phyloP scores from a whole-genome alignment of 345 rosid genomes.

The Dipteronia sinensis region DNA sequence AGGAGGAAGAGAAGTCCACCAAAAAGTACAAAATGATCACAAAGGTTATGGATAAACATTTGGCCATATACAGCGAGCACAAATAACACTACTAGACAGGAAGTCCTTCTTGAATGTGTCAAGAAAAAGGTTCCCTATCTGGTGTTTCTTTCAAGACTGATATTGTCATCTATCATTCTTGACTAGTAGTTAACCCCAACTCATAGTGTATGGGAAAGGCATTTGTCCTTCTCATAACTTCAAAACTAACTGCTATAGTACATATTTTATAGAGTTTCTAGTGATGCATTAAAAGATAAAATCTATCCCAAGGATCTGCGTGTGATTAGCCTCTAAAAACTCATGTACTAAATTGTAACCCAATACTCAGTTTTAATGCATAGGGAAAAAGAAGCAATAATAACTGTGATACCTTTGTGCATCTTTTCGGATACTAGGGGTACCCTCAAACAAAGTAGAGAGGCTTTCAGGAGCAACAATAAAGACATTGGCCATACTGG shows the following conservation, averaged over 20 bases:
- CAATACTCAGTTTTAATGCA: neutral
- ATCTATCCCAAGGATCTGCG: neutral
- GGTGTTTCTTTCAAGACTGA: neutral
- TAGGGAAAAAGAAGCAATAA: neutral
- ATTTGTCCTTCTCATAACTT: neutral
- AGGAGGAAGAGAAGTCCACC: neutral
- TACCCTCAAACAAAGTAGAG: conserved; percentile 88
- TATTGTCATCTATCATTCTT: neutral
- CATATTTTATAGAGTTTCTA: neutral
- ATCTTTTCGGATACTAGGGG: conserved; percentile 90
- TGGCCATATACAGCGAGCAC: neutral
- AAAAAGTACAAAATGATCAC: neutral
- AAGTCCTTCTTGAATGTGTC: neutral
- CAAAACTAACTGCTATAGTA: neutral
- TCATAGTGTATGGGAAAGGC: neutral
- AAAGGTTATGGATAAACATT: neutral
- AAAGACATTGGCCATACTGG: conserved; percentile 91
- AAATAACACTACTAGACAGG: neutral
- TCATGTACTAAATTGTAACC: neutral
- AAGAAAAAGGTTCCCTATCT: neutral
- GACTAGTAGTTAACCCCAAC: neutral
- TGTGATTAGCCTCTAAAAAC: neutral
- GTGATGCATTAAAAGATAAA: neutral
- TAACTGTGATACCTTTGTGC: conserved; percentile 67
- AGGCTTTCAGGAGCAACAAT: conserved; percentile 98